Base-by-base conservation (phyloP, 129 eudicot species). In the Arctium lappa region DNA sequence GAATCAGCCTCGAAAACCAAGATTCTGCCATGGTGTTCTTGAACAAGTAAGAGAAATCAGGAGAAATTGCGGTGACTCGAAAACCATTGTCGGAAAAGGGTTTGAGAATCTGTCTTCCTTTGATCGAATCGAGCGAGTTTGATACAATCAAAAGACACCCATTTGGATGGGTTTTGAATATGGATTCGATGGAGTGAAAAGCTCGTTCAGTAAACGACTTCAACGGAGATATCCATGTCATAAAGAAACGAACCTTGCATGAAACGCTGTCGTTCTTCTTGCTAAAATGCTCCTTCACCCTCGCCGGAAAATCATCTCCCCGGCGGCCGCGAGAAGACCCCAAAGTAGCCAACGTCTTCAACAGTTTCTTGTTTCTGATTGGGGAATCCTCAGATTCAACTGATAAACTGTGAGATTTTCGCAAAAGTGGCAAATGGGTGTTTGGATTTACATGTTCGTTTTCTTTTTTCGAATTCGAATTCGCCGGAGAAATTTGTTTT, bases 211-310 rank as follows among this genome's bases (percentile, higher is more conserved):
- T 89, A 68, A 95, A 95, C n/a, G 92, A 88, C 32, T 86, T 88
- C 15, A 88, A 32, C 2, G 97, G 81, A 30, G 97, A 89, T 42
- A 95, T 95, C 99, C 99, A 95, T 32, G 99, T 95, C 99, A 95
- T 93, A 80, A 93, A 95, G 84, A 95, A 90, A 11, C 94, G 89
- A 63, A 86, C 39, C 85, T 89, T 68, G 62, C 99, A 95, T 10
- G 90, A 63, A 76, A 80, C 83, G 8, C 40, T 73, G 30, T 73
- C 87, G 11, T 84, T 74, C 30, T 44, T 79, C 72, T 73, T 84
- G 74, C n/a, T 44, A 5, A 73, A 84, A 31, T 78, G 66, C 1
- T 79, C 76, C 9, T 77, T 90, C 75, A 93, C 89, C 62, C 90
- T 87, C 16, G 38, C 80, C 18, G 91, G 86, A 84, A 95, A 95